phyloP scores from a whole-genome alignment of 495 filamentous ascomycete genomes.

The Tricharina praecox region DNA sequence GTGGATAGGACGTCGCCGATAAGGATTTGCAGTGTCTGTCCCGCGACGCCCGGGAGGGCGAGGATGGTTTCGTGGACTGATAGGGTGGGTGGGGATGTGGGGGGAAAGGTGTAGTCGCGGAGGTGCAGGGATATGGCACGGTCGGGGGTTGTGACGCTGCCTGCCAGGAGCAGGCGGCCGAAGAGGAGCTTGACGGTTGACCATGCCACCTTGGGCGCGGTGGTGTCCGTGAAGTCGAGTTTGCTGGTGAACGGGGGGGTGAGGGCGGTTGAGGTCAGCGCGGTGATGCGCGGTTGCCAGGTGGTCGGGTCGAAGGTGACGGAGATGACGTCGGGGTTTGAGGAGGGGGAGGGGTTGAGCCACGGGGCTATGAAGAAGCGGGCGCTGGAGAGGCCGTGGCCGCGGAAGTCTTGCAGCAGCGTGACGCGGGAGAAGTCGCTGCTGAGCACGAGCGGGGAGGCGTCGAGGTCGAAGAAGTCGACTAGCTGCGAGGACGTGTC shows the following conservation, averaged over 20 bases:
- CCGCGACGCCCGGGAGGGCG: not conserved
- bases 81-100: not conserved
- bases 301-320: not conserved
- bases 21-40: not conserved
- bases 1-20: not conserved
- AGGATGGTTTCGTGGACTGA: not conserved
- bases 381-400: not conserved
- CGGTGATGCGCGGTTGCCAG: not conserved
- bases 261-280: no score
- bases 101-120: not conserved
- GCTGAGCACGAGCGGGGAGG: not conserved
- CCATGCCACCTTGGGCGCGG: not conserved
- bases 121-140: not conserved
- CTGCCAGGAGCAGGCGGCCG: not conserved
- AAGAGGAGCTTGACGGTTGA: not conserved
- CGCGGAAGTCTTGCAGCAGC: not conserved
- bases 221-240: not conserved
- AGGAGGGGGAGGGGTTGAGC: not conserved
- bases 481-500: not conserved
- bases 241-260: not conserved
- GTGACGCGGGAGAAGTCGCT: not conserved
- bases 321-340: constrained; percentile 2
- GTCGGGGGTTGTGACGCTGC: not conserved
- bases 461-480: not conserved
- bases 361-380: not conserved